phyloP scores from a whole-genome alignment of 176 grass and related monocot species.

The Eremochloa ophiuroides region DNA sequence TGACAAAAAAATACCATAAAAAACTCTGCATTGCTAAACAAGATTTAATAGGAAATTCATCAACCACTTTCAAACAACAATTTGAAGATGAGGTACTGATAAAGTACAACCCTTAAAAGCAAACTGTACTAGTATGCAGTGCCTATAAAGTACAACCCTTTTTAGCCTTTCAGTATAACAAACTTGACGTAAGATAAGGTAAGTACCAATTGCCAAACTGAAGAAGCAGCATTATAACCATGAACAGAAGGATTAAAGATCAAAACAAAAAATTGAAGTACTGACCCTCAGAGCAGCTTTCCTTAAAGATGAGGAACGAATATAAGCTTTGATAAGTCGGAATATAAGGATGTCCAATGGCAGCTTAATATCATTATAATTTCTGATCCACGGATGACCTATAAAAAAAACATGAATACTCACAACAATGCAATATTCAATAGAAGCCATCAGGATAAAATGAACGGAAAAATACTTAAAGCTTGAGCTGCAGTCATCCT shows the following conservation, averaged over 20 bases:
- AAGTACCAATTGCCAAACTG: background rate
- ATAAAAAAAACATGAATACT: slow-evolving; percentile 19
- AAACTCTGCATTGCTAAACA: background rate
- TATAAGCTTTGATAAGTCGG: slow-evolving; percentile 73
- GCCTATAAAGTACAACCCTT: background rate
- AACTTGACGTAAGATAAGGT: background rate
- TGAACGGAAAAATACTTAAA: slow-evolving; percentile 39
- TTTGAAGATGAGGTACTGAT: background rate
- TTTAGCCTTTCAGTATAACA: background rate
- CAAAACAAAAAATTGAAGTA: slow-evolving; percentile 9
- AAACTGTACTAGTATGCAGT: too few relatives aligned
- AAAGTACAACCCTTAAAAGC: slow-evolving; percentile 3
- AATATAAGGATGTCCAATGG: slow-evolving; percentile 74
- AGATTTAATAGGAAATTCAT: background rate
- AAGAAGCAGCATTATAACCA: background rate
- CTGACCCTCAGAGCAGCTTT: slow-evolving; percentile 73
- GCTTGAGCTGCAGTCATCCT: slow-evolving; percentile 87
- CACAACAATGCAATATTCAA: slow-evolving; percentile 17
- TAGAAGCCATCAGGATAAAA: background rate
- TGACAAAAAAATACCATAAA: background rate
- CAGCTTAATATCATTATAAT: slow-evolving; percentile 64
- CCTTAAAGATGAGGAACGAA: slow-evolving; percentile 64
- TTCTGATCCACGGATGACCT: slow-evolving; percentile 96
- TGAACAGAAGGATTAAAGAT: slow-evolving; percentile 2
- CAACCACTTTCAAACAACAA: background rate